These are phyloP conservation scores for Medicago lupulina DNA, from an alignment of 306 rosid species.

Conservation along the genomic window DNA sequence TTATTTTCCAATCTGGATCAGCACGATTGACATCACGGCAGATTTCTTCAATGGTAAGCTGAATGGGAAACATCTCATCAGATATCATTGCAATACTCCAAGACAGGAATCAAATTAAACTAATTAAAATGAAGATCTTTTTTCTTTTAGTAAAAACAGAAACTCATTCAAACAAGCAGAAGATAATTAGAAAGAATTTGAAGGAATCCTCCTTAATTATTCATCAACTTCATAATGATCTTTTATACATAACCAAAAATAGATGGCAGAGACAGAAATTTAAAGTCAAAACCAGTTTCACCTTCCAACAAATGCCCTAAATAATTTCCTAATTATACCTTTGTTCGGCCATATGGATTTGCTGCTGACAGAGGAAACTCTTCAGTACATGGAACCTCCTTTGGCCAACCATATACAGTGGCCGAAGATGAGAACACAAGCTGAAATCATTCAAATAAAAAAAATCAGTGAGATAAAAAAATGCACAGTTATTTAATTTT, in stretches of 20 bases:
- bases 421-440: slow-evolving; percentile 99
- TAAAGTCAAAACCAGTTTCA: slow-evolving; percentile 25
- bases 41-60: slow-evolving; percentile 93
- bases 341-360: slow-evolving; percentile 96
- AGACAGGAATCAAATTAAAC: slow-evolving; percentile 4
- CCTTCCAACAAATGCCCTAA: slow-evolving; percentile 11
- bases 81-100: slow-evolving; percentile 29
- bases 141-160: too few species aligned
- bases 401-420: slow-evolving; percentile 99
- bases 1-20: slow-evolving; percentile 87
- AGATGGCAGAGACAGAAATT: slow-evolving; percentile 2
- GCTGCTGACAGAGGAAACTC: slow-evolving; percentile 83
- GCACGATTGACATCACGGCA: slow-evolving; percentile 71
- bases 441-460: slow-evolving; percentile 59
- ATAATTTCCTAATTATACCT: slow-evolving; percentile 56
- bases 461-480: slow-evolving; percentile 36
- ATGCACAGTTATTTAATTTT: neutral
- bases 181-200: too few species aligned
- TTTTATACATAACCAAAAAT: slow-evolving; percentile 16
- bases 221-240: neutral
- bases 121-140: neutral
- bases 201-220: neutral
- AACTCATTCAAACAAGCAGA: too few species aligned
- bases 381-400: slow-evolving; percentile 99
- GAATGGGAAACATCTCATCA: slow-evolving; percentile 46